Percentiles rank a stretch among this genome's conserved stretches.
phyloP scores from a whole-genome alignment of 306 rosid genomes.

The Prunus davidiana region DNA sequence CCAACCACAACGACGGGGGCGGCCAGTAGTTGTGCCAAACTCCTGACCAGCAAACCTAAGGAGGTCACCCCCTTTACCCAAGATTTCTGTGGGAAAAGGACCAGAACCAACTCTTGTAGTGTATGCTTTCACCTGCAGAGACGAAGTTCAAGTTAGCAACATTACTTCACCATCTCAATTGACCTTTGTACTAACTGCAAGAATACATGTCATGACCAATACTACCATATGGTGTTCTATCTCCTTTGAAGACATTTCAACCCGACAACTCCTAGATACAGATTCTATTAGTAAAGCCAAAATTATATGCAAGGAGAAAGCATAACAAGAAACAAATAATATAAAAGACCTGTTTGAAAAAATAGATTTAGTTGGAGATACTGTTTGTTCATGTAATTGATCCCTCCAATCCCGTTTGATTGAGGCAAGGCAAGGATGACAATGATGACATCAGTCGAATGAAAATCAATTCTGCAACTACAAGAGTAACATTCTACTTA shows the following conservation, averaged over 20 bases:
- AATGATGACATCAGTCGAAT: not conserved
- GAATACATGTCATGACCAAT: too few relatives aligned
- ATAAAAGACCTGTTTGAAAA: not conserved
- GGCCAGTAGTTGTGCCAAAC: conserved; percentile 97
- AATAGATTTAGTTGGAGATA: not conserved
- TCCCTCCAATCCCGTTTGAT: not conserved
- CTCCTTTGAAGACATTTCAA: not conserved
- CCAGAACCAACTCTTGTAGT: conserved; percentile 98
- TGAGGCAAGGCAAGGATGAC: not conserved
- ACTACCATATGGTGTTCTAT: not conserved
- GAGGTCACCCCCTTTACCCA: conserved; percentile 78
- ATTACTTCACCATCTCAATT: not conserved
- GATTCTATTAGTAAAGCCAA: not conserved
- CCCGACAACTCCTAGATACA: not conserved
- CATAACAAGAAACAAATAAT: not conserved
- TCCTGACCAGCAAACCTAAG: conserved; percentile 93
- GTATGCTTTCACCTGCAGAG: conserved; percentile 90
- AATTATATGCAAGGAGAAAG: not conserved
- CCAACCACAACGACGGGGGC: conserved; percentile 99
- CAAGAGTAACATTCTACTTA: conserved; percentile 31
- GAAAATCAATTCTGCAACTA: not conserved
- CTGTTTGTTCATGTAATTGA: not conserved
- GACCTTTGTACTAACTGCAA: not conserved
- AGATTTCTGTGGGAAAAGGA: conserved; percentile 90
- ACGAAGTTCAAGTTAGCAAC: conserved; percentile 30